Evolutionary conservation across 2,329 filamentous ascomycete species (phyloP), one percentile per base, ranked within the genome.

Genomic region (Pseudocercospora eumusae): DNA sequence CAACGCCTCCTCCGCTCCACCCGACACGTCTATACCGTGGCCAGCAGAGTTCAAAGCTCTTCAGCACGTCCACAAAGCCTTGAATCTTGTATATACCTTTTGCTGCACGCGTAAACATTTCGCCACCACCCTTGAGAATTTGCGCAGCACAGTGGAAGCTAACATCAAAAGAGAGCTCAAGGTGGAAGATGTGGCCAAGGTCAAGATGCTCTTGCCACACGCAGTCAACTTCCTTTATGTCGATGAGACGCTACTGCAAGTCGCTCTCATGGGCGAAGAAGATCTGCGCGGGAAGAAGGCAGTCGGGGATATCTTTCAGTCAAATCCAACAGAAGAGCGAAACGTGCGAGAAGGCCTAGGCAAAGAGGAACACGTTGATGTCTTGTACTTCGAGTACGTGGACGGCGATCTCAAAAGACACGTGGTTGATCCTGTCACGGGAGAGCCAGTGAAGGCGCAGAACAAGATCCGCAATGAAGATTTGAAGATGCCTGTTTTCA

Each of bases 81-180:
- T 99, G 63, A 99, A 96, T 70, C 79, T 98, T 1, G 92, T 98
- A 0, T 96, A 92, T 70, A 98, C 95, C 0, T 98, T 99, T 73
- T 96, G 92, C 78, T 95, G 88, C 73, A 93, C 93, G 0, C 87
- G 95, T 50, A 97, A 96, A 74, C 91, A 98, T 70, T 83, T 98
- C 27, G 88, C 91, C 0, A 98, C 95, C 0, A 97, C 93, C 0
- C 92, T 97, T 68, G 90, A 95, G 15, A 96, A 89, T 5, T 90
- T 99, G 52, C 92, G 88, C 69, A 84, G 86, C 8, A 86, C 93
- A 0, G 93, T 98, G 0, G 92, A 97, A 75, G 85, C 85, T 0
- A 92, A 97, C 72, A 92, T 87, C 63, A 88, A 89, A 69, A 83
- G 85, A 23, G 80, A 86, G 18, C 77, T 99, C 45, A 81, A 81